Base-by-base conservation (phyloP, 305 asterid genomes). In the Fraxinus greggii region DNA sequence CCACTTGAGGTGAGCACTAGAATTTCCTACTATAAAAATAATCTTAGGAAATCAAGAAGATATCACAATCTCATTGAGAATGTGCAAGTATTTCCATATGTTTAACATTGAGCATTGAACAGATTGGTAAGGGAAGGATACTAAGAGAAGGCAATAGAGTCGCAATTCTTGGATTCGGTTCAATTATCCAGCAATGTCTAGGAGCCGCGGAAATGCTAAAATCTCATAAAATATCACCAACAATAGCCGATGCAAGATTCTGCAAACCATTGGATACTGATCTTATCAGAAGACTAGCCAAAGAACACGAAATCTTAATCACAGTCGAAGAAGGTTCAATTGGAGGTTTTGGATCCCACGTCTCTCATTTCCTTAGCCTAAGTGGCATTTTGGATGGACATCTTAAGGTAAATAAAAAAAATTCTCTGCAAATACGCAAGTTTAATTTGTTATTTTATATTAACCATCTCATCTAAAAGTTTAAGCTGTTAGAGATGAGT, bases 261-360 rank as follows among this genome's bases (percentile, higher is more conserved):
- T 92, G 94, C 86, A 92, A 92, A 86, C 97, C 97, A 31, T 90
- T 92, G 0, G 97, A 92, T 78, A 92, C 89, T 7, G 87, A 79
- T 54, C 42, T 92, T 70, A 86, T 91, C 4, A 87, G 63, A 76
- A 79, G 81, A 24, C 48, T 92, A 40, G 97, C 86, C 5, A 69
- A 87, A 31, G 90, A 88, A 17, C 97, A 91, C 36, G 91, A 92
- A 79, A 82, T 91, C 9, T 91, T 92, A 5, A 77, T 92, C 61
- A 92, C 97, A 1, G 88, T 91, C 6, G 97, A 92, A 87, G 97
- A 92, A 87, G 94, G 94, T 1, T 92, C 97, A 0, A 87, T 92
- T 6, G 94, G 94, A 32, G 97, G 97, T 59, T 92, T 92, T 80
- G 87, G 92, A 35, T 86, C 94, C 1, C 97, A 91, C 35, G 93